These are phyloP conservation scores for Backusella macrospora DNA, from an alignment of 192 early-diverging fungal genomes.

Conservation along the genomic window DNA sequence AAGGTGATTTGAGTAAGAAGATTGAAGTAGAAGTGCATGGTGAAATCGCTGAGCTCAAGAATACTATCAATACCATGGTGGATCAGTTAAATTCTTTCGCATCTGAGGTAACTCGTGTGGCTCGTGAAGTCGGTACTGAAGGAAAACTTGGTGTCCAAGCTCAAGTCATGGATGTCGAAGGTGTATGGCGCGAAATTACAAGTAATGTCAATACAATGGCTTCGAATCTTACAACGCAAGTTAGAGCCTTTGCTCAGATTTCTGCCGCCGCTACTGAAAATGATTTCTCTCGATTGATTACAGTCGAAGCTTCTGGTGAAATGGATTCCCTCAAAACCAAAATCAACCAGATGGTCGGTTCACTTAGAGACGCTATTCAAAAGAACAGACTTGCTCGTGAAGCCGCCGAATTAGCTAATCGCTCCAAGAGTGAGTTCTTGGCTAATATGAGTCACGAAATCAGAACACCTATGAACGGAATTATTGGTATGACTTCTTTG, in stretches of 20 bases:
- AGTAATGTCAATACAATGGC: constrained; percentile 68
- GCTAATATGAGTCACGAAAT: constrained; percentile 68
- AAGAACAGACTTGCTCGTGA: constrained; percentile 78
- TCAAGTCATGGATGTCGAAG: constrained; percentile 68
- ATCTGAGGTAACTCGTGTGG: constrained; percentile 61
- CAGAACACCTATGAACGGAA: constrained; percentile 75
- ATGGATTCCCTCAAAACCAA: constrained; percentile 65
- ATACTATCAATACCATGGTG: constrained; percentile 66
- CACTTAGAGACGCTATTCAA: constrained; percentile 72
- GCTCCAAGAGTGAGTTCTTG: constrained; percentile 74
- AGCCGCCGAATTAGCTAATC: constrained; percentile 77
- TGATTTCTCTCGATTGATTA: constrained; percentile 62
- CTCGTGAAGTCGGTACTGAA: constrained; percentile 64
- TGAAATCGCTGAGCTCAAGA: constrained; percentile 61
- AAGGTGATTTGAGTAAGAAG: constrained; percentile 51
- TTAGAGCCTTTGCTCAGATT: constrained; percentile 68
- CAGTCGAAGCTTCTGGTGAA: constrained; percentile 65
- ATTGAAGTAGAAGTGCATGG: constrained; percentile 54
- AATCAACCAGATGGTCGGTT: constrained; percentile 74
- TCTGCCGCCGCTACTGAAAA: constrained; percentile 57
- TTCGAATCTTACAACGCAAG: constrained; percentile 61
- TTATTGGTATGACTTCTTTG: constrained; percentile 69
- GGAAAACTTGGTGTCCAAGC: constrained; percentile 79
- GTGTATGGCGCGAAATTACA: constrained; percentile 75
- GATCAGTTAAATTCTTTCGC: constrained; percentile 61